Percentiles rank a stretch among this genome's conserved stretches.
These are phyloP conservation scores for Jimgerdemannia flammicorona DNA, from an alignment of 192 early-diverging fungal species.

Conservation along the genomic window DNA sequence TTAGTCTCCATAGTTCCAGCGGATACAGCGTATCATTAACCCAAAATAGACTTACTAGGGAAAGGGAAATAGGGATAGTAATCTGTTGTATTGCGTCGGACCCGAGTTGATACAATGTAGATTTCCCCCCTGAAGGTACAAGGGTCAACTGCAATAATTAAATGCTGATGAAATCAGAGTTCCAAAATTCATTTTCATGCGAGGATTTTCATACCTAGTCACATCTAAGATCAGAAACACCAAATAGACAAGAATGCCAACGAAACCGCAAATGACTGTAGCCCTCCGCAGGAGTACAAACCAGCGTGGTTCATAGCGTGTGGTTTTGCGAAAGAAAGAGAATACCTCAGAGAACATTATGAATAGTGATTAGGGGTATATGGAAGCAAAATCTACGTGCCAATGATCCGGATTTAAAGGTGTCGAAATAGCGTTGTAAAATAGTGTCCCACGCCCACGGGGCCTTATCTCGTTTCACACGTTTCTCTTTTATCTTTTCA, in stretches of 20 bases:
- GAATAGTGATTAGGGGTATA: neutral
- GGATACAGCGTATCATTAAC: neutral
- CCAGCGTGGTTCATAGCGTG: neutral
- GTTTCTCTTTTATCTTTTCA: too few species aligned
- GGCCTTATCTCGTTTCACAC: too few species aligned
- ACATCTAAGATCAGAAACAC: neutral
- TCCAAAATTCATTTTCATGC: neutral
- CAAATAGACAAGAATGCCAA: neutral
- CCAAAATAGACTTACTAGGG: neutral
- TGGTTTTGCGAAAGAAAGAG: neutral
- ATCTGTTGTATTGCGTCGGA: neutral
- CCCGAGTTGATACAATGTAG: neutral
- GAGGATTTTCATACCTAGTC: neutral
- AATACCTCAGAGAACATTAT: neutral
- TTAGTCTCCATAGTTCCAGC: neutral
- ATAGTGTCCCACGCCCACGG: too few species aligned
- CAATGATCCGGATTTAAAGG: too few species aligned
- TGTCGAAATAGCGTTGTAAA: too few species aligned
- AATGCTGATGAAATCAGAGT: neutral
- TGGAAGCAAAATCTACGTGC: neutral
- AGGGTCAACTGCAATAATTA: neutral
- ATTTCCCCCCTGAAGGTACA: neutral
- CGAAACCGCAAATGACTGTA: neutral
- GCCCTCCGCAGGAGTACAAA: too few species aligned
- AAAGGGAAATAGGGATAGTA: neutral